Percentiles rank a stretch among this genome's conserved stretches.
phyloP scores from a whole-genome alignment of 2,329 filamentous ascomycete species.

The Parastagonospora nodorum region DNA sequence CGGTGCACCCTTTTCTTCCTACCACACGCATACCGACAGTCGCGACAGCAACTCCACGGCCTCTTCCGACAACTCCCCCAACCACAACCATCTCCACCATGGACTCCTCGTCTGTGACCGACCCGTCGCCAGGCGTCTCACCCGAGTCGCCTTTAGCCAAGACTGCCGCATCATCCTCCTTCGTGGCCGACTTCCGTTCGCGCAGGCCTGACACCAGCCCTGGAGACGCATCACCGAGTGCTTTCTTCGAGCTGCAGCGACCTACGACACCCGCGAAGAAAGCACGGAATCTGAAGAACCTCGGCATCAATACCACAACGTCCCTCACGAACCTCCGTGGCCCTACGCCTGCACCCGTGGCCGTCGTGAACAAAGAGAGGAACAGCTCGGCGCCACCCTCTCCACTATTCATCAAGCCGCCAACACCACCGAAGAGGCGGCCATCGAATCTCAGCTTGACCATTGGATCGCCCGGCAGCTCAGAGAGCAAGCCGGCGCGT shows the following conservation, averaged over 20 bases:
- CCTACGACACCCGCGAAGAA: conserved; percentile 65
- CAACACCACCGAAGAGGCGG: conserved; percentile 70
- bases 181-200: conserved; percentile 61
- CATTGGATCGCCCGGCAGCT: conserved; percentile 67
- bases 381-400: conserved; percentile 68
- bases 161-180: conserved; percentile 71
- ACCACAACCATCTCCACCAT: conserved; percentile 93
- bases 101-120: conserved; percentile 86
- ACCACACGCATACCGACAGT: conserved; percentile 69
- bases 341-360: conserved; percentile 57
- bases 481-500: conserved; percentile 61
- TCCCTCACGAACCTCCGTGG: conserved; percentile 52
- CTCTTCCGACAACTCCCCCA: conserved; percentile 88
- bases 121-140: conserved; percentile 86
- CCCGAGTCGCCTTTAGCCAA: conserved; percentile 85
- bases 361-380: conserved; percentile 53
- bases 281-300: conserved; percentile 81
- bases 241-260: conserved; percentile 59
- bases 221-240: conserved; percentile 53
- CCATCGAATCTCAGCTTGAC: conserved; percentile 79
- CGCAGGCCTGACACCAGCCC: conserved; percentile 38
- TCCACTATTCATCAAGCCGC: conserved; percentile 80
- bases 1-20: conserved; percentile 46
- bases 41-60: conserved; percentile 80
- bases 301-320: conserved; percentile 73